phyloP scores from a whole-genome alignment of 441 rosid species.

The Geranium incanum region DNA sequence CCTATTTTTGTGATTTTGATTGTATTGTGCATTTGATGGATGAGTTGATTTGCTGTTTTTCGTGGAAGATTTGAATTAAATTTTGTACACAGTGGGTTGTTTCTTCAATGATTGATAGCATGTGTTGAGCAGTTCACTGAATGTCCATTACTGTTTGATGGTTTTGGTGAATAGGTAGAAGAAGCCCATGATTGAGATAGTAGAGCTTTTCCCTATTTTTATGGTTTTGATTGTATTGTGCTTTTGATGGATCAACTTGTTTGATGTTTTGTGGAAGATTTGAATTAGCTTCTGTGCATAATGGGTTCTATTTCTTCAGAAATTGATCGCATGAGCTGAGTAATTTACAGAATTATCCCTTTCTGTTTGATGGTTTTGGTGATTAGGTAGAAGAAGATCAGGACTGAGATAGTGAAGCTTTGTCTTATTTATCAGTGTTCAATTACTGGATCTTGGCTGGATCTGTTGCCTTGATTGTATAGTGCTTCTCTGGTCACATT shows the following conservation, averaged over 20 bases:
- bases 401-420: not conserved
- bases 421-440: not conserved
- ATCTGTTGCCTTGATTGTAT: not conserved
- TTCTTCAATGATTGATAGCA: not conserved
- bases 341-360: not conserved
- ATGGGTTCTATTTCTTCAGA: not conserved
- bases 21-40: not conserved
- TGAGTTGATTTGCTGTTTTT: not conserved
- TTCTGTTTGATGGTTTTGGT: constrained; percentile 6
- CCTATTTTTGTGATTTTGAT: not conserved
- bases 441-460: not conserved
- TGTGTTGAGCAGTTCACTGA: not conserved
- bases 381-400: constrained; percentile 4
- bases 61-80: not conserved
- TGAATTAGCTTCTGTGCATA: not conserved
- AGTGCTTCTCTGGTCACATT: not conserved
- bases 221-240: no score
- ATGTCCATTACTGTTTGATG: not conserved
- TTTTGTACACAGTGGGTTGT: not conserved
- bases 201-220: not conserved
- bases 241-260: not conserved
- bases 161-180: not conserved
- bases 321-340: not conserved
- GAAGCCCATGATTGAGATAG: not conserved
- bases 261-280: not conserved